Evolutionary conservation across 345 rosid genomes (phyloP).

Genomic region (Trapa incisa): DNA sequence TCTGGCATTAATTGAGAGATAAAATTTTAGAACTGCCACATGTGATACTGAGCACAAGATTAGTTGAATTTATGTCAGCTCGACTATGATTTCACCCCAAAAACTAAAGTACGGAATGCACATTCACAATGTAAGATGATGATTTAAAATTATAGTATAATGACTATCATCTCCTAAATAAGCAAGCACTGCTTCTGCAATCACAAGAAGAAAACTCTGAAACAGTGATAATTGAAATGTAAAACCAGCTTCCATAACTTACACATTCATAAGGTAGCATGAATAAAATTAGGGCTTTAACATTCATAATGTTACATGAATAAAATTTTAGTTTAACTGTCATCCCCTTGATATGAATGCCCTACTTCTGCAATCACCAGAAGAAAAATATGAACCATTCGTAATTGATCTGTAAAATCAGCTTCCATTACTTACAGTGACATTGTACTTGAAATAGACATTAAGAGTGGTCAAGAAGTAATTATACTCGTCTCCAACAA

Average conservation of each 20-base stretch:
- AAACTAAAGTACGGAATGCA: not conserved
- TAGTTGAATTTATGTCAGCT: not conserved
- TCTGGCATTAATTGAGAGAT: slow-evolving; percentile 24
- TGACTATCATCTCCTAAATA: no score
- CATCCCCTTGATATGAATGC: not conserved
- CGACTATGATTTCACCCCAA: not conserved
- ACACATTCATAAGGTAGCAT: no score
- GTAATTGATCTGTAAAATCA: slow-evolving; percentile 3
- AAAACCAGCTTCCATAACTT: no score
- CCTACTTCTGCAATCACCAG: not conserved
- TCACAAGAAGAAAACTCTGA: no score
- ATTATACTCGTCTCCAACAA: slow-evolving; percentile 60
- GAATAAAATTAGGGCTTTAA: not conserved
- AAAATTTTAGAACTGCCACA: not conserved
- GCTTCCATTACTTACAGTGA: slow-evolving; percentile 51
- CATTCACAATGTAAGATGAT: not conserved
- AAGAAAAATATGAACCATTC: not conserved
- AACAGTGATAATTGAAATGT: no score
- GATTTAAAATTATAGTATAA: no score
- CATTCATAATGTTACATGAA: not conserved
- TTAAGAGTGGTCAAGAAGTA: slow-evolving; percentile 61
- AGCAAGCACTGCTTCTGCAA: no score
- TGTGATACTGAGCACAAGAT: not conserved
- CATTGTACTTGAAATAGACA: slow-evolving; percentile 69
- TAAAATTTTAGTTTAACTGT: not conserved